phyloP scores from a whole-genome alignment of 2,329 filamentous ascomycete species.

The Keithomyces neogunnii region DNA sequence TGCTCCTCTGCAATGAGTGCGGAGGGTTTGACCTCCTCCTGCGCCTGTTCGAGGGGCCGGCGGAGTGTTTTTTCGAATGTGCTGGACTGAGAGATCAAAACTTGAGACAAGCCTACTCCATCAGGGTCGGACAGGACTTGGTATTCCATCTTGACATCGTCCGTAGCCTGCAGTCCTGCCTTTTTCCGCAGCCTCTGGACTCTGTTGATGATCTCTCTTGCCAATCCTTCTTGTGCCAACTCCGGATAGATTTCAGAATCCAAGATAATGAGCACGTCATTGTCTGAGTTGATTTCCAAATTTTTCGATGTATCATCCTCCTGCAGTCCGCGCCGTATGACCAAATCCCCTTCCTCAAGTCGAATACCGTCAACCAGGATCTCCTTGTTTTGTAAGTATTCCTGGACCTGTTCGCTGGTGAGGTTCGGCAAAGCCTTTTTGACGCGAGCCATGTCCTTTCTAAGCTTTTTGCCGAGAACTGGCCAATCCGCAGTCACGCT shows the following conservation, averaged over 20 bases:
- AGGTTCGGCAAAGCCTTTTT: conserved; percentile 81
- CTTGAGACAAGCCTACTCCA: conserved; percentile 59
- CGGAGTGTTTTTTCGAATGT: conserved; percentile 71
- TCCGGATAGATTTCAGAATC: conserved; percentile 76
- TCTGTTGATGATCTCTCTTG: conserved; percentile 85
- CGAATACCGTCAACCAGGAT: conserved; percentile 81
- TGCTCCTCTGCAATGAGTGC: conserved; percentile 69
- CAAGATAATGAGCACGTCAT: conserved; percentile 86
- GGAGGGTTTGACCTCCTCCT: conserved; percentile 14
- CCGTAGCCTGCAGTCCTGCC: conserved; percentile 80
- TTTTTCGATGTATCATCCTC: conserved; percentile 62
- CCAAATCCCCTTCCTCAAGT: conserved; percentile 73
- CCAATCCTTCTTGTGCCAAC: conserved; percentile 79
- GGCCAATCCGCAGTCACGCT: conserved; percentile 89
- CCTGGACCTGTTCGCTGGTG: conserved; percentile 71
- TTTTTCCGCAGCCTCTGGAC: conserved; percentile 92
- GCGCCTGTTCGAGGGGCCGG: conserved; percentile 55
- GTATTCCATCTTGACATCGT: conserved; percentile 96
- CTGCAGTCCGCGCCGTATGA: conserved; percentile 66
- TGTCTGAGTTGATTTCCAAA: conserved; percentile 80
- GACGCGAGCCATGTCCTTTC: conserved; percentile 86
- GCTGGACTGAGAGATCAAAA: conserved; percentile 59
- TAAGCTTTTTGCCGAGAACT: conserved; percentile 89
- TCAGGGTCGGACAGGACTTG: conserved; percentile 72
- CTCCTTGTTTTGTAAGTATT: conserved; percentile 63